Percentiles rank a stretch among this genome's conserved stretches.
Evolutionary conservation across 441 rosid genomes (phyloP).

Genomic region (Pelargonium citronellum): DNA sequence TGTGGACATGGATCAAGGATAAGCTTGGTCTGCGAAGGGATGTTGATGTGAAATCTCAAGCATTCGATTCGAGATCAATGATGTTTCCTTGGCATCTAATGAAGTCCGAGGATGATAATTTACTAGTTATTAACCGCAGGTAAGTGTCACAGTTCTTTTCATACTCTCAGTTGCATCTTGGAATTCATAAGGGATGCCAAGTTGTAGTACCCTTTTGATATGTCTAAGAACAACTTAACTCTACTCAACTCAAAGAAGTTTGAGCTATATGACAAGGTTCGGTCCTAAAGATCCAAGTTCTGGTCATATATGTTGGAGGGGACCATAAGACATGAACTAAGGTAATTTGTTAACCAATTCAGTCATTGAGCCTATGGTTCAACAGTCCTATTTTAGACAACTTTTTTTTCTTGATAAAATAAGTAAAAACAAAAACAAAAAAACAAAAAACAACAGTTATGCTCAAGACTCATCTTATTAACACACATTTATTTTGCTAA

Average conservation of each 20-base stretch:
- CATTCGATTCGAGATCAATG: constrained; percentile 39
- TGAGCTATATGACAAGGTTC: background rate
- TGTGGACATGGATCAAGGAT: constrained; percentile 68
- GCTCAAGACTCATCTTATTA: background rate
- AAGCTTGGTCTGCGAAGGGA: constrained; percentile 52
- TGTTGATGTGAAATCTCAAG: constrained; percentile 39
- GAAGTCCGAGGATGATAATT: constrained; percentile 41
- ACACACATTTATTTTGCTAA: background rate
- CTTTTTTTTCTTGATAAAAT: background rate
- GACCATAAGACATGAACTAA: background rate
- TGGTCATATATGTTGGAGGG: background rate
- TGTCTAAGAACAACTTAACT: background rate
- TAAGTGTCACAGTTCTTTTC: constrained; percentile 24
- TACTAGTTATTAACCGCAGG: constrained; percentile 59
- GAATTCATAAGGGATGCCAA: too few species aligned
- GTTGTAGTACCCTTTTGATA: background rate
- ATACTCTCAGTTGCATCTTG: constrained; percentile 4
- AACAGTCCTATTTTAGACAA: background rate
- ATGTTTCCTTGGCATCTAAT: constrained; percentile 86
- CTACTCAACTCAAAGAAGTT: background rate
- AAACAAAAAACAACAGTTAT: too few species aligned
- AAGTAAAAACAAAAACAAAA: background rate
- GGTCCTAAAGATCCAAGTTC: background rate
- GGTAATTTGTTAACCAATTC: background rate
- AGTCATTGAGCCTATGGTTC: background rate